phyloP scores from a whole-genome alignment of 2,329 filamentous ascomycete species.

The Triangularia setosa region DNA sequence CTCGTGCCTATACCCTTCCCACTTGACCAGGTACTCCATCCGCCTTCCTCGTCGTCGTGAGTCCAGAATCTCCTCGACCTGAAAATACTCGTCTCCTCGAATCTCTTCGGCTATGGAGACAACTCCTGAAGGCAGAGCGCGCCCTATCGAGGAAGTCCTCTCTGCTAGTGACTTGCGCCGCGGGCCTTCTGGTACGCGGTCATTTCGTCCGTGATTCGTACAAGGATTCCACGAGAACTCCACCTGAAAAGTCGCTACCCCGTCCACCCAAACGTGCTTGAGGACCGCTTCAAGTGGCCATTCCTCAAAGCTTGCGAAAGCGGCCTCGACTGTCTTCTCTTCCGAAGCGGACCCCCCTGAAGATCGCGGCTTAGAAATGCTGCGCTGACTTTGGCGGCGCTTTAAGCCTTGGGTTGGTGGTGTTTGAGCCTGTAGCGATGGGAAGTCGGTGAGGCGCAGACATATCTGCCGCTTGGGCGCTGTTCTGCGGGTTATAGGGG shows the following conservation, averaged over 20 bases:
- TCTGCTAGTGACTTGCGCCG: not conserved
- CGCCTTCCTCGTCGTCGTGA: not conserved
- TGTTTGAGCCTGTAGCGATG: slow-evolving; percentile 1
- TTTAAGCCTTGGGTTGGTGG: slow-evolving; percentile 1
- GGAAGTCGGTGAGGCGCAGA: slow-evolving; percentile 8
- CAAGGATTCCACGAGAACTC: not conserved
- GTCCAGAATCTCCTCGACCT: not conserved
- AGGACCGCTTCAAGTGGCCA: not conserved
- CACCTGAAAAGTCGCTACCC: not conserved
- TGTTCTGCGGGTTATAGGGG: slow-evolving; percentile 12
- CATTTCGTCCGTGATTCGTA: not conserved
- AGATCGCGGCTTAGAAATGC: not conserved
- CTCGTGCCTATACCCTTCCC: slow-evolving; percentile 14
- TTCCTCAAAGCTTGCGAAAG: not conserved
- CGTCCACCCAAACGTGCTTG: not conserved
- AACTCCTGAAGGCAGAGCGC: not conserved
- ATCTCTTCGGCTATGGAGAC: not conserved
- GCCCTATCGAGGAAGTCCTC: not conserved
- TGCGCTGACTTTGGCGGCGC: not conserved
- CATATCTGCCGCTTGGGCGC: slow-evolving; percentile 11
- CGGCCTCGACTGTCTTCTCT: not conserved
- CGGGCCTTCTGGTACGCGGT: not conserved
- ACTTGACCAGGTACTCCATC: slow-evolving; percentile 15
- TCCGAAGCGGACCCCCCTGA: not conserved
- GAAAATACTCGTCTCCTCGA: not conserved